Percentiles rank a stretch among this genome's conserved stretches.
phyloP scores from a whole-genome alignment of 1,139 yeast species.

The Wickerhamomyces sp. region DNA sequence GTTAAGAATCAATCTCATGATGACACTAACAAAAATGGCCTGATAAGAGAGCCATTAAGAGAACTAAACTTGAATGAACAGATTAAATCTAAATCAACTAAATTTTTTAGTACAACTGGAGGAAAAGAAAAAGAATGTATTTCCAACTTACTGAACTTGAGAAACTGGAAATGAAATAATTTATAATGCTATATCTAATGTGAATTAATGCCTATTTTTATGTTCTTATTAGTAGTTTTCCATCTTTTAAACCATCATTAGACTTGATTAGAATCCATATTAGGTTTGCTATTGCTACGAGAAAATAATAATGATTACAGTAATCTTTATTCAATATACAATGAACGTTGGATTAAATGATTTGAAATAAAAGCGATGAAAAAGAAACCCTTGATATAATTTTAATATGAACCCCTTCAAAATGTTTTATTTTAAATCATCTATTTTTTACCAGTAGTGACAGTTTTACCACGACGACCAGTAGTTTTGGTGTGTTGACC shows the following conservation, averaged over 20 bases:
- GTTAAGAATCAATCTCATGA: not conserved
- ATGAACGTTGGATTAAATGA: not conserved
- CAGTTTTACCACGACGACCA: conserved; percentile 74
- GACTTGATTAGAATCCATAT: not conserved
- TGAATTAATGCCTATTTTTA: not conserved
- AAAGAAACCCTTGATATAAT: not conserved
- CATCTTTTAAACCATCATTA: too few relatives aligned
- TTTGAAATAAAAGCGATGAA: not conserved
- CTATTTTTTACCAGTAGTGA: conserved; percentile 8
- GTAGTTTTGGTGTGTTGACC: conserved; percentile 99
- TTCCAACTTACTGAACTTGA: conserved; percentile 8
- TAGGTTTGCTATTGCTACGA: not conserved
- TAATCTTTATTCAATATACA: conserved; percentile 3
- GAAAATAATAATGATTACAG: not conserved
- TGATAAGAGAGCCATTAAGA: conserved; percentile 6
- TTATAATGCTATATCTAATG: not conserved
- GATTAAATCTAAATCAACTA: conserved; percentile 2
- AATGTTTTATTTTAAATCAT: conserved; percentile 1
- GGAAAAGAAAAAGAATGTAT: conserved; percentile 7
- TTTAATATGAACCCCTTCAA: not conserved
- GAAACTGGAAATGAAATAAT: conserved; percentile 5
- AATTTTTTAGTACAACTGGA: too few relatives aligned
- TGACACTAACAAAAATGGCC: not conserved
- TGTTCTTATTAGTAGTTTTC: too few relatives aligned
- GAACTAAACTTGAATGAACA: conserved; percentile 2